phyloP scores from a whole-genome alignment of 2,329 filamentous ascomycete species.

The Xylaria multiplex region DNA sequence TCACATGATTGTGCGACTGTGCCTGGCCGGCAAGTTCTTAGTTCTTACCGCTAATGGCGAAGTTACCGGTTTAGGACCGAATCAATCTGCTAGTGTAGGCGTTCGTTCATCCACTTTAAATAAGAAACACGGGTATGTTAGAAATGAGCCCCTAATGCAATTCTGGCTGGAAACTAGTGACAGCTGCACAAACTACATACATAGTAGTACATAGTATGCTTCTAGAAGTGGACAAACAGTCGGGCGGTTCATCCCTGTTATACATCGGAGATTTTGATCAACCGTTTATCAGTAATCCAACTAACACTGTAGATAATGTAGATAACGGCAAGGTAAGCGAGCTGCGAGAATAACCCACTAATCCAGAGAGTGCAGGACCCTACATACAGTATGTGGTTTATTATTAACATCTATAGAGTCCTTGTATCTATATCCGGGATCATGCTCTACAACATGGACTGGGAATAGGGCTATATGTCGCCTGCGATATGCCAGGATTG shows the following conservation, averaged over 20 bases:
- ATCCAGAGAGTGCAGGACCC: conserved; percentile 6
- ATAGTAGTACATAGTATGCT: too few relatives aligned
- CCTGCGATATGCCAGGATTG: background rate
- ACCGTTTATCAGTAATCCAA: background rate
- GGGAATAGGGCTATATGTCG: background rate
- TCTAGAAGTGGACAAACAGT: background rate
- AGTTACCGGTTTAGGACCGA: background rate
- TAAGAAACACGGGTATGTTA: background rate
- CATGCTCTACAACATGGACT: background rate
- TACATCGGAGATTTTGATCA: conserved; percentile 36
- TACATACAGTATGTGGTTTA: conserved; percentile 5
- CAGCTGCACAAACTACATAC: too few relatives aligned
- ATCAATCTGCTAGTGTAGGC: background rate
- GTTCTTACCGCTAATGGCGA: background rate
- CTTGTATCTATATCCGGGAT: conserved; percentile 1
- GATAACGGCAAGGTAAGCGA: conserved; percentile 9
- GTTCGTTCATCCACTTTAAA: background rate
- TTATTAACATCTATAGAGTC: background rate
- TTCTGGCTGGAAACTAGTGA: background rate
- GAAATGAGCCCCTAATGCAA: background rate
- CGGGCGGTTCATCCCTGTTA: conserved; percentile 24
- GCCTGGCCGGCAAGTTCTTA: conserved; percentile 3
- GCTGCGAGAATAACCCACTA: conserved; percentile 18
- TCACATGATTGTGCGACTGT: background rate
- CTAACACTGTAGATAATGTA: conserved; percentile 10